Evolutionary conservation across 305 asterid genomes (phyloP), one percentile per base, ranked within the genome.

Genomic region (Ruellia speciosa): DNA sequence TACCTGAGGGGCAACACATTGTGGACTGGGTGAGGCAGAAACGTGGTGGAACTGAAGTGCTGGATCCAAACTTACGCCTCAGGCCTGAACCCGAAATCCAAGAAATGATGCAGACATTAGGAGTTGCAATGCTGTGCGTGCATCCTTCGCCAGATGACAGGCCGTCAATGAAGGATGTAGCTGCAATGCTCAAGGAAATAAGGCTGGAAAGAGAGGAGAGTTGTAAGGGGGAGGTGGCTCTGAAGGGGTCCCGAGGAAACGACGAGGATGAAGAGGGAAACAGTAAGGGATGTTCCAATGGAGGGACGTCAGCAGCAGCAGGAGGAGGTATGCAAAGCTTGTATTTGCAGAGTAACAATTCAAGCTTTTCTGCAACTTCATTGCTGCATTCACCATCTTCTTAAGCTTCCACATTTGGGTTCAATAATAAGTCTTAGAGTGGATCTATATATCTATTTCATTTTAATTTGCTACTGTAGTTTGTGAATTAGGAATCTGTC

Each of bases 141-240:
- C 71, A 81, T 48, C 82, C 89, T 3, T 60, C 70, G 5, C 96
- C 94, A 0, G 77, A 74, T 0, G 90, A 88, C 31, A 72, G 96
- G 66, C 96, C 96, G 0, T 71, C 84, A 1, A 83, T 88, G 96
- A 88, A 81, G 70, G 96, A 87, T 60, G 70, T 85, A 0, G 80
- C 89, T 0, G 96, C 94, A 14, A 82, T 87, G 96, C 76, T 87
- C 1, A 77, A 65, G 75, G 96, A 87, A 72, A 82, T 87, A 54
- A 79, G 87, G 75, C 84, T 74, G 0, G 96, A 83, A 15, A 77
- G 86, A 46, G 87, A 85, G 19, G 52, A 47, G 19, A 49, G 90
- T 79, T 47, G 68, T 7, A 83, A 85, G 60, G 85, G 59, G 58
- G 85, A 62, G 58, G 66, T 46, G 76, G 50, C 72, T 6, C 2